Evolutionary conservation across 2,329 filamentous ascomycete genomes (phyloP).

Genomic region (Epichloe typhina): DNA sequence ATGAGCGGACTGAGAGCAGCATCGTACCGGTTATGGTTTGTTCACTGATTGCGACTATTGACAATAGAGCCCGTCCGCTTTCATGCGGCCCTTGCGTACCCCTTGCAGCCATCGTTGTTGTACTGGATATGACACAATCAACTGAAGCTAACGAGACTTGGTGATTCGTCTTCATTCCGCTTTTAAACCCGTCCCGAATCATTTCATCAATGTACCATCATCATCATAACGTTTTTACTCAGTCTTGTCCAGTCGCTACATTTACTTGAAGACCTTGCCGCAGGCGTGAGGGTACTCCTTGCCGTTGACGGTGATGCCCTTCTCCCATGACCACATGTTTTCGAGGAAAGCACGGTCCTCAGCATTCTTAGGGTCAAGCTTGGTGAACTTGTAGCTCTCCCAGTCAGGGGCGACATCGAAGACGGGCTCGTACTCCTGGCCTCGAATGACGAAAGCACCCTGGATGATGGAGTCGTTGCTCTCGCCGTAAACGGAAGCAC

Average conservation of each 20-base stretch:
- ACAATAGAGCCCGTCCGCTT: not conserved
- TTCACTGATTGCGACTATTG: not conserved
- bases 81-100: not conserved
- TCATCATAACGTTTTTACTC: conserved; percentile 9
- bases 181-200: conserved; percentile 6
- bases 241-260: not conserved
- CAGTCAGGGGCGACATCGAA: conserved; percentile 96
- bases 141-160: not conserved
- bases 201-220: conserved; percentile 21
- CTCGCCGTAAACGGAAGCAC: conserved; percentile 74
- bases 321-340: conserved; percentile 86
- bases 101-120: not conserved
- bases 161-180: conserved; percentile 12
- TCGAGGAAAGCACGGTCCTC: conserved; percentile 81
- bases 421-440: conserved; percentile 70
- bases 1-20: no score
- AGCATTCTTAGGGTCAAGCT: conserved; percentile 79
- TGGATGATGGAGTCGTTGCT: conserved; percentile 83
- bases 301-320: conserved; percentile 63
- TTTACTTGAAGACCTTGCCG: conserved; percentile 99
- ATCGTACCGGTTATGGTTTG: no score
- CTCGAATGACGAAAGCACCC: conserved; percentile 90
- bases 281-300: conserved; percentile 83
- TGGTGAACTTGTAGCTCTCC: conserved; percentile 92
- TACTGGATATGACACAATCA: not conserved